These are phyloP conservation scores for Epichloe gansuensis DNA, from an alignment of 2,329 filamentous ascomycete genomes.

Conservation along the genomic window DNA sequence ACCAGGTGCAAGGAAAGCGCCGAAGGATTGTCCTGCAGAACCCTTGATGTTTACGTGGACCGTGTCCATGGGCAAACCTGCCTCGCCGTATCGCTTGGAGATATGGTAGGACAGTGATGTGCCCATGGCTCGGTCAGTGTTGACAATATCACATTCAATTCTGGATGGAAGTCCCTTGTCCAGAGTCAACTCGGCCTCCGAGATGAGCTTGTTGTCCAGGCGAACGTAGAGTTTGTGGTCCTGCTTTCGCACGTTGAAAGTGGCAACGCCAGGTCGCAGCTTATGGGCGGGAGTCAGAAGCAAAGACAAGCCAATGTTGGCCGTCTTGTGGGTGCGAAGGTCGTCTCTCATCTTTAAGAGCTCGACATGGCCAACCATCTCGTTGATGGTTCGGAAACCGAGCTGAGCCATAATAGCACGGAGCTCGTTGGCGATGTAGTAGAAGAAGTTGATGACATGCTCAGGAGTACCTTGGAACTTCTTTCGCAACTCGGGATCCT, in stretches of 20 bases:
- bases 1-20: conserved; percentile 85
- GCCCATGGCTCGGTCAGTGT: conserved; percentile 88
- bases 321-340: conserved; percentile 74
- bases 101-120: conserved; percentile 94
- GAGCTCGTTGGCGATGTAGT: conserved; percentile 92
- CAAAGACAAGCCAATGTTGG: conserved; percentile 84
- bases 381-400: conserved; percentile 89
- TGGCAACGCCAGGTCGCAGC: conserved; percentile 84
- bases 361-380: conserved; percentile 93
- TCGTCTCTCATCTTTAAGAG: conserved; percentile 79
- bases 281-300: conserved; percentile 95
- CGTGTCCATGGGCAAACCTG: conserved; percentile 80
- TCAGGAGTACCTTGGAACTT: conserved; percentile 91
- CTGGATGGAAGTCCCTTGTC: conserved; percentile 88
- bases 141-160: conserved; percentile 92
- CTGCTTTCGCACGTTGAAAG: conserved; percentile 96
- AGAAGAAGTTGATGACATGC: conserved; percentile 98
- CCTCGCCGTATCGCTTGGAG: conserved; percentile 82
- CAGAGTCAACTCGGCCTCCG: conserved; percentile 84
- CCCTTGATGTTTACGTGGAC: conserved; percentile 95
- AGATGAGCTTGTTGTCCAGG: conserved; percentile 93
- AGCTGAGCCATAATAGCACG: conserved; percentile 94
- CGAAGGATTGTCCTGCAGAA: conserved; percentile 92
- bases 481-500: conserved; percentile 85
- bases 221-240: conserved; percentile 88